Conservation (phyloP, 1,284 basidiomycete genomes). For the Cystobasidium pallidum region DNA sequence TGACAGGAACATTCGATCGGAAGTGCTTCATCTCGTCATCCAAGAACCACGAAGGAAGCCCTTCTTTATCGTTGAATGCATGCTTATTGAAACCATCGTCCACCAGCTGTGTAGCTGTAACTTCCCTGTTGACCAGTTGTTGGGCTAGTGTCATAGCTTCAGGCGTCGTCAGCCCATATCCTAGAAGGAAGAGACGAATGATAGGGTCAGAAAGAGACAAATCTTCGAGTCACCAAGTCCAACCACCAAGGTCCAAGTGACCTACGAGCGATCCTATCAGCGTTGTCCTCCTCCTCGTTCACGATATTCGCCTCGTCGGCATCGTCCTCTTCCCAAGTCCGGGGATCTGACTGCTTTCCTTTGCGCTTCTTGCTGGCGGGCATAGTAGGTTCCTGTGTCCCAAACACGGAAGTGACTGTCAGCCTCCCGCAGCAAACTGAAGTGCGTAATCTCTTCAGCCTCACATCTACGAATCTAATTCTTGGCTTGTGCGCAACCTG, state of each 20-base stretch:
- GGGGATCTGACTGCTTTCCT: slow-evolving; percentile 30
- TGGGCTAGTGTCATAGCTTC: slow-evolving; percentile 93
- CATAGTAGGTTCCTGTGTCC: slow-evolving; percentile 27
- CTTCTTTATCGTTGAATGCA: slow-evolving; percentile 87
- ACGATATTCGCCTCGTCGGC: slow-evolving; percentile 57
- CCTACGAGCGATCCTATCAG: slow-evolving; percentile 46
- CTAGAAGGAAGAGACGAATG: slow-evolving; percentile 59
- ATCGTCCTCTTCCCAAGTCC: slow-evolving; percentile 55
- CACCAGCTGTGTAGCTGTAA: slow-evolving; percentile 83
- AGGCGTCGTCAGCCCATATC: slow-evolving; percentile 81
- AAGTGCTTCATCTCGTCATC: slow-evolving; percentile 94
- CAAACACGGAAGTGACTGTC: neutral
- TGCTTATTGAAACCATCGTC: slow-evolving; percentile 96
- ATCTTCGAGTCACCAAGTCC: too few relatives aligned
- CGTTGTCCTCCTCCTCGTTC: slow-evolving; percentile 46
- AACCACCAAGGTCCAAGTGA: neutral
- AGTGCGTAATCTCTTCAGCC: neutral
- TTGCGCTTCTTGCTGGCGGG: slow-evolving; percentile 34
- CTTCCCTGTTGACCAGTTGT: slow-evolving; percentile 87
- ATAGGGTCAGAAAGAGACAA: too few relatives aligned
- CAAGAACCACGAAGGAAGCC: slow-evolving; percentile 92
- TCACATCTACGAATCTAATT: slow-evolving; percentile 1
- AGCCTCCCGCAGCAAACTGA: neutral
- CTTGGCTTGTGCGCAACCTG: neutral
- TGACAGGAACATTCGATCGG: slow-evolving; percentile 92